These are phyloP conservation scores for Neurospora sp. DNA, from an alignment of 495 filamentous ascomycete species.

Conservation along the genomic window DNA sequence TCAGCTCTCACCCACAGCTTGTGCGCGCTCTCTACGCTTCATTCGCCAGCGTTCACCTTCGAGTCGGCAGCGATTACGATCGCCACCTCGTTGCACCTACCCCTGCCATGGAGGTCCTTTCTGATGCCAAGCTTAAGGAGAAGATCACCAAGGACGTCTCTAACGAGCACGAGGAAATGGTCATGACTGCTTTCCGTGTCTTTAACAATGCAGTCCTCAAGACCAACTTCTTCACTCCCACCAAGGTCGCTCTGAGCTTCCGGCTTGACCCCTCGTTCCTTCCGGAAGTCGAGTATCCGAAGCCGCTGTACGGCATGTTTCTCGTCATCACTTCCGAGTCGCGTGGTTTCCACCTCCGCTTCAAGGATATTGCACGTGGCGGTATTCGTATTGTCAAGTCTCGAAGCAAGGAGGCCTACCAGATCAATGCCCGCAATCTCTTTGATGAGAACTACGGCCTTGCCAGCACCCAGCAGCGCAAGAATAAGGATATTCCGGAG, in stretches of 20 bases:
- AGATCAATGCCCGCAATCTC: conserved; percentile 88
- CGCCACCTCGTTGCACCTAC: conserved; percentile 62
- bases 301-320: conserved; percentile 96
- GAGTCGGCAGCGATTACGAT: conserved; percentile 65
- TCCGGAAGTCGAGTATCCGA: conserved; percentile 83
- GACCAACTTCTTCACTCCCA: conserved; percentile 99
- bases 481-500: conserved; percentile 99
- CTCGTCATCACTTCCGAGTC: conserved; percentile 94
- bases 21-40: conserved; percentile 82
- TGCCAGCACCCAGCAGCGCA: conserved; percentile 96
- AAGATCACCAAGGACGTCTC: conserved; percentile 69
- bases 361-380: conserved; percentile 93
- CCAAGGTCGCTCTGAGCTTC: conserved; percentile 97
- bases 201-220: conserved; percentile 89
- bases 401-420: conserved; percentile 84
- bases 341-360: conserved; percentile 92
- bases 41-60: conserved; percentile 82
- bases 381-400: conserved; percentile 99
- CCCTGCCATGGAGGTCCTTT: conserved; percentile 63
- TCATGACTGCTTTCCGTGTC: conserved; percentile 91
- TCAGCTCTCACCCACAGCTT: conserved; percentile 79
- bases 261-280: conserved; percentile 82
- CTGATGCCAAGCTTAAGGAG: conserved; percentile 65
- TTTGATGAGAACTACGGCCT: conserved; percentile 99
- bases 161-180: conserved; percentile 96